These are phyloP conservation scores for Coemansia sp. DNA, from an alignment of 192 early-diverging fungal genomes.

Conservation along the genomic window DNA sequence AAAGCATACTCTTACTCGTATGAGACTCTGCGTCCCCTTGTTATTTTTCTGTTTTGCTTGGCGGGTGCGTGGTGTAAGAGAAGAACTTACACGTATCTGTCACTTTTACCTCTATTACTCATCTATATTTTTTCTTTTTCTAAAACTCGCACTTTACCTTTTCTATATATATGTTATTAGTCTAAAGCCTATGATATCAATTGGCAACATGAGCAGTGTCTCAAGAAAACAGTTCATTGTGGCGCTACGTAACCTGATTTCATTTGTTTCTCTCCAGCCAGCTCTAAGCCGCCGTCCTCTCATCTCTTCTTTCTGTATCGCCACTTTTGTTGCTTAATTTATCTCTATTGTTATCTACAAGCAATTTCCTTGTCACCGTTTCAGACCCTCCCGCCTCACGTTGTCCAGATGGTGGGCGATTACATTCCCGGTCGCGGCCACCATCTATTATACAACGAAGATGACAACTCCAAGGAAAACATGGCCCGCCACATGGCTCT, in stretches of 20 bases:
- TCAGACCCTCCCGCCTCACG: background rate
- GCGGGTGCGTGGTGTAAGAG: background rate
- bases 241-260: no score
- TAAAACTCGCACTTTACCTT: background rate
- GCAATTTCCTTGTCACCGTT: background rate
- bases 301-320: slow-evolving; percentile 6
- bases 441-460: background rate
- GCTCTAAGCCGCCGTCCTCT: background rate
- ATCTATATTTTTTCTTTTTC: no score
- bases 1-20: slow-evolving; percentile 12
- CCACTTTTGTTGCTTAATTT: background rate
- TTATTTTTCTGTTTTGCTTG: slow-evolving; percentile 11
- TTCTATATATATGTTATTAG: background rate
- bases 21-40: background rate
- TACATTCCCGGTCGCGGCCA: background rate
- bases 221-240: no score
- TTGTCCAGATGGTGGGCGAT: background rate
- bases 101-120: background rate
- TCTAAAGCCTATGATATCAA: background rate
- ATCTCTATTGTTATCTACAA: background rate
- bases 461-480: background rate
- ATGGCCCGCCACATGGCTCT: background rate
- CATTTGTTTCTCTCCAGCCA: background rate
- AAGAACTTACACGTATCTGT: background rate
- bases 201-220: no score